phyloP scores from a whole-genome alignment of 768 basidiomycete genomes.

The Pleurotus djamor region DNA sequence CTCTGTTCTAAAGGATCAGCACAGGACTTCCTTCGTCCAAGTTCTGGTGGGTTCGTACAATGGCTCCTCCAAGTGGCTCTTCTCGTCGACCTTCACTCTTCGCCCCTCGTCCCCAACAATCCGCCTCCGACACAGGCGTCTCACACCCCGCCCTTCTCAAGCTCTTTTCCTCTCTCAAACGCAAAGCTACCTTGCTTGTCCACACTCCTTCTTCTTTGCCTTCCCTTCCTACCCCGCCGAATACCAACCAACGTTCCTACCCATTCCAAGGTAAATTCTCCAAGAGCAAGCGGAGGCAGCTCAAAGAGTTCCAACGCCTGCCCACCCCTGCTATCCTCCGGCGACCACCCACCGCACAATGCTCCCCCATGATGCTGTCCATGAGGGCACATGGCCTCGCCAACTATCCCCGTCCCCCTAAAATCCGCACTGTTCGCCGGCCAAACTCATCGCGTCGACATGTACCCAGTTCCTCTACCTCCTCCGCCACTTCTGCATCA shows the following conservation, averaged over 20 bases:
- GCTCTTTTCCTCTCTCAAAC: background rate
- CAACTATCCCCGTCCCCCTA: background rate
- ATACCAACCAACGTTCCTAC: background rate
- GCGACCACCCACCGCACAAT: background rate
- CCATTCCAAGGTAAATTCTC: background rate
- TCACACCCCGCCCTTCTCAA: background rate
- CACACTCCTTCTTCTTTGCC: background rate
- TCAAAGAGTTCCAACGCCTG: background rate
- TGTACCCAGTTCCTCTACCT: background rate
- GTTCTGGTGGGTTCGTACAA: background rate
- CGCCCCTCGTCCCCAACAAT: background rate
- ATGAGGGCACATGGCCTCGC: background rate
- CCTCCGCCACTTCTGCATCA: background rate
- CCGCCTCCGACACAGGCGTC: background rate
- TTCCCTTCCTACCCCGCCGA: background rate
- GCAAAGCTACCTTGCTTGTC: background rate
- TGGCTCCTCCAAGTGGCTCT: background rate
- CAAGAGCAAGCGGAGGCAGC: background rate
- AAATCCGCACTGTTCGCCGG: background rate
- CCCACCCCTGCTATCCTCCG: background rate
- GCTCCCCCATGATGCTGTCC: background rate
- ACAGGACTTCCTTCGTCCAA: background rate
- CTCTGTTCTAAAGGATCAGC: background rate
- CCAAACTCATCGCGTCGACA: background rate
- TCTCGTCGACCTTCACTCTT: background rate